Evolutionary conservation across 2,329 filamentous ascomycete species (phyloP), one percentile per base, ranked within the genome.

Genomic region (Cercospora sp.): DNA sequence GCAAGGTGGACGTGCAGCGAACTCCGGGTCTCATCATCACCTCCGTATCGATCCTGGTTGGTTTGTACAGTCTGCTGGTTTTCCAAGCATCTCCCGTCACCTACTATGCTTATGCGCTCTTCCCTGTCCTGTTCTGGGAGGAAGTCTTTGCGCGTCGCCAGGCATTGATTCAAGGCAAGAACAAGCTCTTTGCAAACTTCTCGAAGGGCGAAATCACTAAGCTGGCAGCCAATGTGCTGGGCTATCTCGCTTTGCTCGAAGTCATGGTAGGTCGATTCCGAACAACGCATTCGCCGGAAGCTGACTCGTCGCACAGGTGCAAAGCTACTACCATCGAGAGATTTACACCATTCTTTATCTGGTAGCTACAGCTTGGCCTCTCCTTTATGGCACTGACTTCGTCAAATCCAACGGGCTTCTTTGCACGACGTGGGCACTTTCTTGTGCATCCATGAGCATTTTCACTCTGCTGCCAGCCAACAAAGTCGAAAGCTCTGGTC

Each of bases 81-180:
- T 83, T 92, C 66, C 94, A 96, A 57, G 87, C 88, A 55, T 97
- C 94, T 1, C 91, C 94, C 0, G 78, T 84, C 66, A 90, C 91
- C 2, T 99, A 99, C 79, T 99, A 98, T 76, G 87, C 88, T 1
- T 99, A 99, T 78, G 91, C 90, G 0, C 87, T 96, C 74, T 99
- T 99, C 79, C 95, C 95, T 0, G 89, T 97, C 2, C 87, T 92
- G 66, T 98, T 99, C 82, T 99, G 95, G 95, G 94, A 97, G 79
- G 94, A 97, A 76, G 92, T 97, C 0, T 94, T 90, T 79, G 91
- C 92, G 3, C 88, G 91, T 30, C 87, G 93, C 65, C 84, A 85
- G 57, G 91, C 91, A 51, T 79, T 97, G 12, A 75, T 81, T 5
- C 85, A 89, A 69, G 94, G 93, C 3, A 84, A 86, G 62, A 85